Base-by-base conservation (phyloP, 352 stramenopile species). In the Globisporangium middletonii region DNA sequence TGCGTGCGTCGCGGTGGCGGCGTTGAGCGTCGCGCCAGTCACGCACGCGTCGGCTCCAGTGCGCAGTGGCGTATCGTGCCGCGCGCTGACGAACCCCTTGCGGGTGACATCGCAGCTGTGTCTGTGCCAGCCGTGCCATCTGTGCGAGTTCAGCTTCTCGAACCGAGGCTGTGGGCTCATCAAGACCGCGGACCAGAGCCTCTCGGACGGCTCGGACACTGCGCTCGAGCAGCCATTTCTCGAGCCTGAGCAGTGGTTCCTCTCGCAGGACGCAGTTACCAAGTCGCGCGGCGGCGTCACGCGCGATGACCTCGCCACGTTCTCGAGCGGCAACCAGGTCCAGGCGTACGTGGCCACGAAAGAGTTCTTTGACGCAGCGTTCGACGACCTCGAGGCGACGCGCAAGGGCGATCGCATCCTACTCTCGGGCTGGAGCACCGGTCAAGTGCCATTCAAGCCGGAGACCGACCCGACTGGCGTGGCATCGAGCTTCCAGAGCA, bases 391-490 rank as follows among this genome's bases (percentile, higher is more conserved):
- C 45, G 38, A 68, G 35, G 58, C 65, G 12, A 75, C 70, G 3
- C 62, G 53, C 9, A 28, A 53, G 23, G 62, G 79, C 38, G 52
- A 73, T 41, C 68, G 68, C 23, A 23, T 23, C 23, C 23, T 23
- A 23, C 23, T 23, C 23, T 23, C 23, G 23, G 23, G 23, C 23
- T 89, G 79, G 79, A 79, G 70, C 23, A 74, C 78, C 9, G 80
- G 75, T 55, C 73, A 89, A 43, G 61, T 89, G 0, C 64, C 70
- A 5, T 79, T 89, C 26, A 71, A 75, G n/a, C 79, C 79, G 2
- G 49, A 73, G 43, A 42, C 49, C 4, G 53, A 71, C 4, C 52
- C 53, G 6, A 63, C 55, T 15, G 61, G 64, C 12, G 63, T 64
- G 2, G 53, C 64, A 35, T 73, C 71, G 0, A 67, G 71, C 27